Evolutionary conservation across 129 eudicot species (phyloP), one percentile per base, ranked within the genome.

Genomic region (Centaurea solstitialis): DNA sequence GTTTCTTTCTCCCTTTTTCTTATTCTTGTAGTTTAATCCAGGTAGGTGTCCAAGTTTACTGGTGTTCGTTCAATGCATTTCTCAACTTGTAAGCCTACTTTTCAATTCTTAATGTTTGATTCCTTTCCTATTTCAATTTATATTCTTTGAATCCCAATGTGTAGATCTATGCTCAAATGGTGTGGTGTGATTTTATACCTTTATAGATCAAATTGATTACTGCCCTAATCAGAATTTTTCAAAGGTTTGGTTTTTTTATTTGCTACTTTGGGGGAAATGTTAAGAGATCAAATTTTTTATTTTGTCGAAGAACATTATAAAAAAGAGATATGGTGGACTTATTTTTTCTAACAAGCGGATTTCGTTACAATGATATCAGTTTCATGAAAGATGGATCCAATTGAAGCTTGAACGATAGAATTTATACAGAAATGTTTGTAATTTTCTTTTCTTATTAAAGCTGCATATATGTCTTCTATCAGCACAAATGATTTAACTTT

Each of bases 111-210:
- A 11, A 59, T 59, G 59, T n/a, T 39, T 15, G 18, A 82, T 35
- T 70, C 15, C 28, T 78, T 76, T 17, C 30, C 68, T 18, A 7
- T 67, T 26, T 66, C 5, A 11, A 11, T n/a, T 39, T 69, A 37
- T 74, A 77, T 84, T 0, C 9, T 76, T 79, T 74, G 65, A 24
- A 72, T 82, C 71, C 79, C 80, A 50, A 38, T 85, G 75, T 50
- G 72, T 91, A 87, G 96, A 91, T 91, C 96, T 87, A 47, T 74
- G 71, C 43, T 72, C 35, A 26, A 73, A 82, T 79, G 85, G 64
- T 80, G 30, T 79, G 85, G 64, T 80, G 30, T 26, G 30, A 61
- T 80, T 83, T 72, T 39, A 47, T 6, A 50, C 70, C 41, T 30
- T 74, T 43, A 0, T 75, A 69, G 87, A 72, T 85, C 87, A 50